These are phyloP conservation scores for Acidiella bohemica DNA, from an alignment of 495 filamentous ascomycete genomes.

Conservation along the genomic window DNA sequence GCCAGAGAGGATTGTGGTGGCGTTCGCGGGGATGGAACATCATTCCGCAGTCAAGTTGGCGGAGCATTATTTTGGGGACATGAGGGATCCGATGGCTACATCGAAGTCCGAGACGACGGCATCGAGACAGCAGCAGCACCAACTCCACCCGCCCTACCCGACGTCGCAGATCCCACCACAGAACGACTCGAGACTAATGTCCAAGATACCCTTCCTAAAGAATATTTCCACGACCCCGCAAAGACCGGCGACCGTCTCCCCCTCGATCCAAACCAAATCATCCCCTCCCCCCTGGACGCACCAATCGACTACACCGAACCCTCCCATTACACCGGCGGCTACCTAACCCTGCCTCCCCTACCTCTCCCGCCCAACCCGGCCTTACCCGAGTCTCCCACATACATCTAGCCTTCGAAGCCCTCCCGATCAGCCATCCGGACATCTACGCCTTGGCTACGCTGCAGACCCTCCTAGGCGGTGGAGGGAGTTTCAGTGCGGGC, in stretches of 20 bases:
- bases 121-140: slow-evolving; percentile 19
- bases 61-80: slow-evolving; percentile 80
- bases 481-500: slow-evolving; percentile 93
- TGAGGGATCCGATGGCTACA: slow-evolving; percentile 35
- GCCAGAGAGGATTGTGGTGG: slow-evolving; percentile 83
- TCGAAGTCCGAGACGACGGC: background rate
- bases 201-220: slow-evolving; percentile 86
- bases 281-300: slow-evolving; percentile 42
- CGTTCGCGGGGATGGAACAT: slow-evolving; percentile 86
- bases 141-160: slow-evolving; percentile 23
- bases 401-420: slow-evolving; percentile 89
- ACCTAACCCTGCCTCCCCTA: slow-evolving; percentile 68
- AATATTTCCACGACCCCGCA: slow-evolving; percentile 64
- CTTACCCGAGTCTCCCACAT: slow-evolving; percentile 75
- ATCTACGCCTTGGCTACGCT: slow-evolving; percentile 96
- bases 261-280: slow-evolving; percentile 29
- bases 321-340: slow-evolving; percentile 87
- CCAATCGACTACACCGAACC: slow-evolving; percentile 32
- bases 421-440: slow-evolving; percentile 76
- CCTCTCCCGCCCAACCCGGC: slow-evolving; percentile 61
- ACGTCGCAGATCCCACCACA: slow-evolving; percentile 27
- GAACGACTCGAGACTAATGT: slow-evolving; percentile 50
- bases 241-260: slow-evolving; percentile 43
- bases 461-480: slow-evolving; percentile 88
- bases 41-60: slow-evolving; percentile 64